phyloP scores from a whole-genome alignment of 1,139 yeast genomes.

The Lodderomyces pseudojiufengensis region DNA sequence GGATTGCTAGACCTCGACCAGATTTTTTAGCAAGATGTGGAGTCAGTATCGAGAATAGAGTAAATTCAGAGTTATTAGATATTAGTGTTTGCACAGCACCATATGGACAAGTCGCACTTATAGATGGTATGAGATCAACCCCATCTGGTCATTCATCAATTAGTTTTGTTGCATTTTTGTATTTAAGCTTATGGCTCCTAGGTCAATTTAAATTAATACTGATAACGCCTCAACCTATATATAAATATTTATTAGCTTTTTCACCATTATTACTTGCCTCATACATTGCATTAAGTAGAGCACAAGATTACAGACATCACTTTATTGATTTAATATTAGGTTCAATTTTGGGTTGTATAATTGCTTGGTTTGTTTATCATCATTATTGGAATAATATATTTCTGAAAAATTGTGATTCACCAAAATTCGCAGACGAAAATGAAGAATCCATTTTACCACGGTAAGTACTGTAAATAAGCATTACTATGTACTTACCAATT shows the following conservation, averaged over 20 bases:
- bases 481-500: no score
- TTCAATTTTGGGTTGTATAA: conserved; percentile 28
- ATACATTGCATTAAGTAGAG: conserved; percentile 56
- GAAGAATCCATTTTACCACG: conserved; percentile 10
- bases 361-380: conserved; percentile 29
- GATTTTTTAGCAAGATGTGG: conserved; percentile 72
- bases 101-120: conserved; percentile 46
- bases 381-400: conserved; percentile 35
- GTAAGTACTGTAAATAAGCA: not conserved
- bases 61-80: conserved; percentile 35
- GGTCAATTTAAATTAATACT: conserved; percentile 42
- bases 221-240: conserved; percentile 13
- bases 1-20: conserved; percentile 81
- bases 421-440: conserved; percentile 11
- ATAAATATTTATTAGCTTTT: conserved; percentile 15
- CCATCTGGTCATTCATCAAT: conserved; percentile 81
- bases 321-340: conserved; percentile 67
- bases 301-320: conserved; percentile 77
- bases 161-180: conserved; percentile 65
- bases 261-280: conserved; percentile 33
- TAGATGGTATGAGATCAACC: conserved; percentile 74
- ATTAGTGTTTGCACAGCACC: conserved; percentile 37
- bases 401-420: conserved; percentile 14
- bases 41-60: conserved; percentile 35
- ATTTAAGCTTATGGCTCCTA: conserved; percentile 56